phyloP scores from a whole-genome alignment of 1,284 basidiomycete genomes.

The Cronartium ribicola region DNA sequence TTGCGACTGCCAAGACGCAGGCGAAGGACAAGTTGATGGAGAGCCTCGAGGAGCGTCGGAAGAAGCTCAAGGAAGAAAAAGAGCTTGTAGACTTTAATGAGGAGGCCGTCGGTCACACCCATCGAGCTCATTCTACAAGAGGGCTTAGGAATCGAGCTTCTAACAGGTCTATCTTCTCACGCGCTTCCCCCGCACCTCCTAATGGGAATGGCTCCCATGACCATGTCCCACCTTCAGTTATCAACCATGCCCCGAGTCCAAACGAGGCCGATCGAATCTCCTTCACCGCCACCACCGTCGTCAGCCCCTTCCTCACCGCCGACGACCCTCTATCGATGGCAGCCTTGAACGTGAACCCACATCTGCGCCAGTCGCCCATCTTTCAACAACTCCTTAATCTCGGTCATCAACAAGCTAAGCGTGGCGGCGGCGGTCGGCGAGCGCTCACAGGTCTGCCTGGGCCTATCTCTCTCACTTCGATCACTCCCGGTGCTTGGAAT shows the following conservation, averaged over 20 bases:
- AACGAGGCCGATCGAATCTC: conserved; percentile 16
- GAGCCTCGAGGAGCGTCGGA: conserved; percentile 55
- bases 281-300: conserved; percentile 3
- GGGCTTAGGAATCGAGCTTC: conserved; percentile 37
- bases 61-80: conserved; percentile 56
- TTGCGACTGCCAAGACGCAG: conserved; percentile 53
- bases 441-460: conserved; percentile 32
- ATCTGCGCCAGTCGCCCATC: conserved; percentile 39
- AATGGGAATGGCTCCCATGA: conserved; percentile 1
- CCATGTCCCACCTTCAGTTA: neutral
- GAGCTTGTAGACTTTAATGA: conserved; percentile 48
- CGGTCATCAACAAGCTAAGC: conserved; percentile 10
- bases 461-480: conserved; percentile 23
- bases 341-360: conserved; percentile 31
- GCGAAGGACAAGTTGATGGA: conserved; percentile 54
- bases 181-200: conserved; percentile 21
- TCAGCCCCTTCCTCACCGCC: conserved; percentile 27
- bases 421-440: conserved; percentile 28
- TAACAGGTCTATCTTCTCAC: conserved; percentile 28
- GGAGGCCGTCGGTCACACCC: conserved; percentile 33
- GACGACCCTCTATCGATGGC: conserved; percentile 42
- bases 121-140: conserved; percentile 35
- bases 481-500: conserved; percentile 41
- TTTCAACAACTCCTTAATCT: conserved; percentile 41
- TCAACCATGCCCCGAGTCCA: conserved; percentile 26